These are phyloP conservation scores for Drechslerella stenobrocha DNA, from an alignment of 2,329 filamentous ascomycete genomes.

Conservation along the genomic window DNA sequence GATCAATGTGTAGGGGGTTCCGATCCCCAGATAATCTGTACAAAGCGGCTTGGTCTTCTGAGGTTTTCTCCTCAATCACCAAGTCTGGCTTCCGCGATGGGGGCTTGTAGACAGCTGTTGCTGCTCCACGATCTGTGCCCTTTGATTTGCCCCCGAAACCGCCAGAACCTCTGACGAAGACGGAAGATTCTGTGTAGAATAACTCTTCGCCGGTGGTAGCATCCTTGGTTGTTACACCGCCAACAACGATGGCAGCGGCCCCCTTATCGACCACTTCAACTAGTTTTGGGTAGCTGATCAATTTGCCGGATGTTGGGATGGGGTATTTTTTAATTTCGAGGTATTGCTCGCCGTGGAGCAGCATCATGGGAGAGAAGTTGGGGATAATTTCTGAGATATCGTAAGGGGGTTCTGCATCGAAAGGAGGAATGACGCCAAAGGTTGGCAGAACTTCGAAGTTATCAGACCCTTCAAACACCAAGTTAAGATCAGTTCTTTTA, in stretches of 20 bases:
- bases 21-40: conserved; percentile 93
- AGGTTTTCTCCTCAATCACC: conserved; percentile 82
- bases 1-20: conserved; percentile 96
- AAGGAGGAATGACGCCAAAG: conserved; percentile 95
- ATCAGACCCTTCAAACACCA: conserved; percentile 87
- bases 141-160: conserved; percentile 85
- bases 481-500: conserved; percentile 81
- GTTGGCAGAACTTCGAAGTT: conserved; percentile 92
- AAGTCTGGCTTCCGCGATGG: conserved; percentile 77
- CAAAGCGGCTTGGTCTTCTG: conserved; percentile 85
- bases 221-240: conserved; percentile 78
- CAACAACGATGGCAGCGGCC: conserved; percentile 78
- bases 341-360: conserved; percentile 97
- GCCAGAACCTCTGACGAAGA: conserved; percentile 87
- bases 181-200: conserved; percentile 95
- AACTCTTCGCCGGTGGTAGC: conserved; percentile 82
- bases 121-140: conserved; percentile 73
- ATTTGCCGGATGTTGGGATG: conserved; percentile 78
- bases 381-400: conserved; percentile 79
- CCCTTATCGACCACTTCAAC: conserved; percentile 97
- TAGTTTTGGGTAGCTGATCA: conserved; percentile 75
- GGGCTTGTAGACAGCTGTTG: conserved; percentile 76
- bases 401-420: conserved; percentile 80
- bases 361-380: conserved; percentile 98
- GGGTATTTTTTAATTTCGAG: conserved; percentile 92